These are phyloP conservation scores for Neurospora sp. DNA, from an alignment of 495 filamentous ascomycete genomes.

Conservation along the genomic window DNA sequence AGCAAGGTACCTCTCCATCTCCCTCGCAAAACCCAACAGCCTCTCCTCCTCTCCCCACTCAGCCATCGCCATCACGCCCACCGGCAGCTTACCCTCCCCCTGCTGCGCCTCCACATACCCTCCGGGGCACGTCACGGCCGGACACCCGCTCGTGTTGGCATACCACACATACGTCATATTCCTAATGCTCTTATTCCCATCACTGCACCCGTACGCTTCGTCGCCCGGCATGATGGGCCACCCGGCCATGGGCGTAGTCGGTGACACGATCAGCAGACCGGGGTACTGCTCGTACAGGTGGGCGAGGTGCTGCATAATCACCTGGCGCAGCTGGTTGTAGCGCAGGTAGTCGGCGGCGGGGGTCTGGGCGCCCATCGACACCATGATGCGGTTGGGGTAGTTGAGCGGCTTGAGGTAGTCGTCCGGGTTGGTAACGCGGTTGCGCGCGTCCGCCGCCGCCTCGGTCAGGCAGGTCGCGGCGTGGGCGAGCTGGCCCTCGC, in stretches of 20 bases:
- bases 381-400: slow-evolving; percentile 61
- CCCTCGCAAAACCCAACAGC: slow-evolving; percentile 62
- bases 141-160: slow-evolving; percentile 74
- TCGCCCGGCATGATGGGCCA: slow-evolving; percentile 47
- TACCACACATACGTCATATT: slow-evolving; percentile 88
- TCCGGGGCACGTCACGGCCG: slow-evolving; percentile 66
- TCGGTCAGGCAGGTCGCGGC: slow-evolving; percentile 71
- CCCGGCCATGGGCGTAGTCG: slow-evolving; percentile 66
- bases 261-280: slow-evolving; percentile 68
- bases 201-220: slow-evolving; percentile 56
- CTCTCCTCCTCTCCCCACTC: slow-evolving; percentile 84
- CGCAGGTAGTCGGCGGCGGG: slow-evolving; percentile 59
- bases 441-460: slow-evolving; percentile 33
- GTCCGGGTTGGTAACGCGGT: slow-evolving; percentile 11
- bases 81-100: slow-evolving; percentile 43
- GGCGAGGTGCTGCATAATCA: slow-evolving; percentile 77
- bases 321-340: slow-evolving; percentile 61
- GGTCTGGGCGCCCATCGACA: slow-evolving; percentile 55
- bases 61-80: slow-evolving; percentile 82
- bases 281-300: slow-evolving; percentile 62
- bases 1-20: slow-evolving; percentile 47
- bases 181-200: slow-evolving; percentile 59
- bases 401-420: slow-evolving; percentile 38
- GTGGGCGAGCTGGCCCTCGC: slow-evolving; percentile 67
- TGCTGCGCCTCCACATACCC: slow-evolving; percentile 53